These are phyloP conservation scores for Xylaria sp. DNA, from an alignment of 2,329 filamentous ascomycete genomes.

Conservation along the genomic window DNA sequence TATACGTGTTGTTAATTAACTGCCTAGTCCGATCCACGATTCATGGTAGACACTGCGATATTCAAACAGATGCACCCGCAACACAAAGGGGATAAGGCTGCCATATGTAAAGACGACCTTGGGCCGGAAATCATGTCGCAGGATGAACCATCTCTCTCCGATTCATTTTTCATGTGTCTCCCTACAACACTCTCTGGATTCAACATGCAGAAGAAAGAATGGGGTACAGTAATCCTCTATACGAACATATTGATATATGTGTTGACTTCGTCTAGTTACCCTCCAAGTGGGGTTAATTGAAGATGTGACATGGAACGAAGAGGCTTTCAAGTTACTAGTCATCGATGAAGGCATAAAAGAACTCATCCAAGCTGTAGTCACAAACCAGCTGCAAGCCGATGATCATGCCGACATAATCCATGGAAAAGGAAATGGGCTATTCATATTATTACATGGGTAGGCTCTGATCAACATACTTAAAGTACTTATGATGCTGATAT, in stretches of 20 bases:
- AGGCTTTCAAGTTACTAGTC: slow-evolving; percentile 11
- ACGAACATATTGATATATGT: neutral
- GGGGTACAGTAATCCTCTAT: neutral
- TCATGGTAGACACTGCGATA: slow-evolving; percentile 12
- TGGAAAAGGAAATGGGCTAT: slow-evolving; percentile 11
- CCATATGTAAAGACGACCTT: neutral
- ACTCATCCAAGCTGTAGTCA: slow-evolving; percentile 14
- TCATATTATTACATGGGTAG: slow-evolving; percentile 14
- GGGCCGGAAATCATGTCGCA: slow-evolving; percentile 9
- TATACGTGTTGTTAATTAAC: neutral
- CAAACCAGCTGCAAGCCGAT: slow-evolving; percentile 11
- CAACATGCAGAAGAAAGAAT: slow-evolving; percentile 21
- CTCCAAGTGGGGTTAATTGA: slow-evolving; percentile 11
- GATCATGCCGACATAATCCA: slow-evolving; percentile 5
- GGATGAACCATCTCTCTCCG: neutral
- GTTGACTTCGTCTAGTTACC: slow-evolving; percentile 4
- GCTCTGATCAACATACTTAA: neutral
- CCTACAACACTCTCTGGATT: slow-evolving; percentile 15
- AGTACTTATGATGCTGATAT: neutral
- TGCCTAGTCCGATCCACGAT: slow-evolving; percentile 10
- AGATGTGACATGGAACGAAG: slow-evolving; percentile 11
- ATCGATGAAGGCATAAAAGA: slow-evolving; percentile 10
- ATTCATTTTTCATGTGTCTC: slow-evolving; percentile 10
- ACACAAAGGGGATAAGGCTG: neutral
- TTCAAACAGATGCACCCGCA: slow-evolving; percentile 15